Evolutionary conservation across 1,284 basidiomycete genomes (phyloP), one percentile per base, ranked within the genome.

Genomic region (Phellinidium pouzarii): DNA sequence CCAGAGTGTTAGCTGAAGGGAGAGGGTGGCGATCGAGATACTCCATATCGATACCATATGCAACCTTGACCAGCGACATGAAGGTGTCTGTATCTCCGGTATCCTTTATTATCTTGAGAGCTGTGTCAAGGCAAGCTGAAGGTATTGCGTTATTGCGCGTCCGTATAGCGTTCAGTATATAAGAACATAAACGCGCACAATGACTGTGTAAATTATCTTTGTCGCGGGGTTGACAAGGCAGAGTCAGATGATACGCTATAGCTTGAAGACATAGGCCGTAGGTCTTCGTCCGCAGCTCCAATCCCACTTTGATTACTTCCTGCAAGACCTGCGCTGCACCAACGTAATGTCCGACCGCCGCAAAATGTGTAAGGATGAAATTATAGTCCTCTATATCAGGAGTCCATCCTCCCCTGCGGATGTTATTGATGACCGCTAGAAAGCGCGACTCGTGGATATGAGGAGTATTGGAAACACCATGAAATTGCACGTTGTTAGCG

Each of bases 41-140:
- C 9, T 75, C 71, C 47, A 90, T 63, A 66, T 91, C 87, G 51
- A 91, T 75, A 0, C 81, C 86, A 62, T 89, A 91, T 17, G 75
- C 79, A 58, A 75, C 66, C 60, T 76, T 80, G 68, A 89, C 65
- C 29, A 88, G 67, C 14, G 67, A 63, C 52, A 79, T 72, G 62
- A 85, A 84, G 0, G 70, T 70, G 29, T 73, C 67, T 50, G 69
- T 62, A 62, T 84, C 77, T 43, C 75, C 61, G 0, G 78, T 80
- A 58, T 80, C 79, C 67, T 83, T 84, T 59, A 87, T 68, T 53
- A 90, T 75, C 14, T 86, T 80, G 41, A 84, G 67, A 3, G 71
- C 71, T 47, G 87, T 66, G 64, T 89, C 87, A 52, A 87, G 69
- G 59, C 78, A 80, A 50, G 71, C 69, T 14, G 80, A 69, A 1